Percentiles rank a stretch among this genome's conserved stretches.
These are phyloP conservation scores for Gnaphalium uliginosum DNA, from an alignment of 129 eudicot genomes.

Conservation along the genomic window DNA sequence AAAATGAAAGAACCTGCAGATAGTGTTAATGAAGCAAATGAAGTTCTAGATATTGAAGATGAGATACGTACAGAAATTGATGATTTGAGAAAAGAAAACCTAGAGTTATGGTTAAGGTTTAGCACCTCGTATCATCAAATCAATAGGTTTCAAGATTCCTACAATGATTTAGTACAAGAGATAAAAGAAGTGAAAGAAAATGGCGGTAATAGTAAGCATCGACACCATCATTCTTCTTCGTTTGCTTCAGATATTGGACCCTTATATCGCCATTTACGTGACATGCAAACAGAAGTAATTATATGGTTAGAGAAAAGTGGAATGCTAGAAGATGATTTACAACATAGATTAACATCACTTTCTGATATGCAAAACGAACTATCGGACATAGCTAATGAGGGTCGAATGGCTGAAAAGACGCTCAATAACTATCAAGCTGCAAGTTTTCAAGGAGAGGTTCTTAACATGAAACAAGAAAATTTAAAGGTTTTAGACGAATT, in stretches of 20 bases:
- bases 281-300: constrained; percentile 63
- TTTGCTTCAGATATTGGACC: constrained; percentile 50
- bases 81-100: constrained; percentile 60
- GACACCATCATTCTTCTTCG: constrained; percentile 17
- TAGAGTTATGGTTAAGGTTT: constrained; percentile 70
- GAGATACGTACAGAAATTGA: constrained; percentile 61
- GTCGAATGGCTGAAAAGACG: constrained; percentile 15
- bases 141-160: constrained; percentile 61
- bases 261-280: constrained; percentile 62
- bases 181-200: constrained; percentile 37
- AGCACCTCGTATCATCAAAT: constrained; percentile 70
- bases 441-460: constrained; percentile 68
- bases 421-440: constrained; percentile 55
- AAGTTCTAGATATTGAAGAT: constrained; percentile 25
- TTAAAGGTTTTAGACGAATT: constrained; percentile 58
- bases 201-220: constrained; percentile 21
- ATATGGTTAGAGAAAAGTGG: constrained; percentile 63
- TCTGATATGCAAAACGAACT: constrained; percentile 57
- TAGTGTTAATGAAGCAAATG: background rate
- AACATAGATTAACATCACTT: constrained; percentile 57
- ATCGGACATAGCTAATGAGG: constrained; percentile 32
- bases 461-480: constrained; percentile 74
- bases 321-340: constrained; percentile 60
- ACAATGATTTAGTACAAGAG: constrained; percentile 54
- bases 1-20: background rate